phyloP scores from a whole-genome alignment of 345 rosid species.

The Zanthoxylum bungeanum region DNA sequence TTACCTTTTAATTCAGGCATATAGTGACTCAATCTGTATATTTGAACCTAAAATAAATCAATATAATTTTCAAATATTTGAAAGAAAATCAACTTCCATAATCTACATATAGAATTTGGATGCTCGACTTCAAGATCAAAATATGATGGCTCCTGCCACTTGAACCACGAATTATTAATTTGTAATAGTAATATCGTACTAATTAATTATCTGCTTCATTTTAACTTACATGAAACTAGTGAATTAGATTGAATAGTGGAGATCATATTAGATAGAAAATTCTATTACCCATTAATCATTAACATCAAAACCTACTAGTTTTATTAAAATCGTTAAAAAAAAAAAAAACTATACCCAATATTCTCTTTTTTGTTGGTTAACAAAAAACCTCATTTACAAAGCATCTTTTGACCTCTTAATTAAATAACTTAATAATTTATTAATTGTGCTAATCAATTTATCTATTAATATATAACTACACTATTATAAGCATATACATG shows the following conservation, averaged over 20 bases:
- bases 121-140: no score
- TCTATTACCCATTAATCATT: not conserved
- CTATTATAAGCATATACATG: not conserved
- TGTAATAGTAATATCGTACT: no score
- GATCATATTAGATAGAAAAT: not conserved
- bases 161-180: no score
- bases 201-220: no score
- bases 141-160: no score
- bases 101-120: no score
- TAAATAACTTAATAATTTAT: not conserved
- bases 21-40: not conserved
- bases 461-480: not conserved
- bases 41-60: no score
- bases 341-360: not conserved
- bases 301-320: not conserved
- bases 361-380: conserved; percentile 1
- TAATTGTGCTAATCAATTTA: not conserved
- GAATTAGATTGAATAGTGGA: not conserved
- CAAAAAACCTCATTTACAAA: not conserved
- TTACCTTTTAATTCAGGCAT: not conserved
- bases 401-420: conserved; percentile 1
- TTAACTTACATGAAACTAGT: no score
- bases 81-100: no score
- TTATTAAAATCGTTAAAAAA: not conserved
- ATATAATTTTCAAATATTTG: no score